Conservation (phyloP, 768 basidiomycete genomes). For the Leucosporidium creatinivorum region DNA sequence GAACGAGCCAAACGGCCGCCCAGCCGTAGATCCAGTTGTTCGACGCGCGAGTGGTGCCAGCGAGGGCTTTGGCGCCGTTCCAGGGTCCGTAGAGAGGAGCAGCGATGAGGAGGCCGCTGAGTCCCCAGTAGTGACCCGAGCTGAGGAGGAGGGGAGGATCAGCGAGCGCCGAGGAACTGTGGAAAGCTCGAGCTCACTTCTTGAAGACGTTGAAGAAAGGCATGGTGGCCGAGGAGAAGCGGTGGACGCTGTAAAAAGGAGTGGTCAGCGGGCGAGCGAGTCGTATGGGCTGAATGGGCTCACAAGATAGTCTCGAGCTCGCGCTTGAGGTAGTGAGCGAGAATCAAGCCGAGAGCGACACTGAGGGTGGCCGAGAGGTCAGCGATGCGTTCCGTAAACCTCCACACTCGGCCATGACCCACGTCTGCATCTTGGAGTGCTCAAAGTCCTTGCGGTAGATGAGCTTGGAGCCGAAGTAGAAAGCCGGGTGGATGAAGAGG, state of each 20-base stretch:
- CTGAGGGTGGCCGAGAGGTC: conserved; percentile 42
- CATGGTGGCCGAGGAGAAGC: conserved; percentile 93
- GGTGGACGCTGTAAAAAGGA: conserved; percentile 60
- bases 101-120: conserved; percentile 71
- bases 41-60: conserved; percentile 58
- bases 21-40: conserved; percentile 61
- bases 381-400: background rate
- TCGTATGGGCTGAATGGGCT: conserved; percentile 32
- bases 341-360: conserved; percentile 60
- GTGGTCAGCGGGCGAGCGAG: background rate
- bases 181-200: conserved; percentile 54
- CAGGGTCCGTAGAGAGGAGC: conserved; percentile 72
- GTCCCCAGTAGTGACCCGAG: conserved; percentile 79
- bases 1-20: conserved; percentile 65
- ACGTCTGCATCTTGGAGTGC: conserved; percentile 74
- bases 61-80: conserved; percentile 60
- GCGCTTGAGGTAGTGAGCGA: conserved; percentile 85
- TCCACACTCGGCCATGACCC: background rate
- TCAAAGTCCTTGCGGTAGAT: conserved; percentile 64
- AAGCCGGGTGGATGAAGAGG: conserved; percentile 74
- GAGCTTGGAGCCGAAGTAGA: conserved; percentile 60
- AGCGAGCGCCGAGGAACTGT: background rate
- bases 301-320: conserved; percentile 77
- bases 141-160: conserved; percentile 45
- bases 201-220: conserved; percentile 75